Evolutionary conservation across 106 monocot genomes (phyloP).

Genomic region (Dendrobium chrysotoxum): DNA sequence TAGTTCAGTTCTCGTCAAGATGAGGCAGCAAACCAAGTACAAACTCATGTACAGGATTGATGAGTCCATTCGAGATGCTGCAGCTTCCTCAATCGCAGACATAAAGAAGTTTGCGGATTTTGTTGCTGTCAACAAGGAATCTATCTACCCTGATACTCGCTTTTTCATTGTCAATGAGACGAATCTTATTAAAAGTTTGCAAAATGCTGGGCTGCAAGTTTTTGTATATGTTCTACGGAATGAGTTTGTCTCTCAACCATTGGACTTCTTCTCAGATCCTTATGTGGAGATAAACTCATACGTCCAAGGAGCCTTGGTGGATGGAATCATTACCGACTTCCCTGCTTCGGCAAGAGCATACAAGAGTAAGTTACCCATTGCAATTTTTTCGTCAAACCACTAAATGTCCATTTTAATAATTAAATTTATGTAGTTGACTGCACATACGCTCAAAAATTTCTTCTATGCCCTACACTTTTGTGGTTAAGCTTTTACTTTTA

Average conservation of each 20-base stretch:
- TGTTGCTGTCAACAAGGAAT: constrained; percentile 45
- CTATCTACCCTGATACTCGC: constrained; percentile 27
- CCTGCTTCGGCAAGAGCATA: constrained; percentile 49
- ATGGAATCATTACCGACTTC: constrained; percentile 74
- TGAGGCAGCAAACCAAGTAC: constrained; percentile 51
- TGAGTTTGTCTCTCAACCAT: constrained; percentile 53
- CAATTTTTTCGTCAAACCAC: too few relatives aligned
- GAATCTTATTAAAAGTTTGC: constrained; percentile 27
- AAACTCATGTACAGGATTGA: constrained; percentile 64
- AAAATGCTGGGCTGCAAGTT: constrained; percentile 41
- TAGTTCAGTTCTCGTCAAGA: constrained; percentile 47
- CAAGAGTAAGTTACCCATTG: constrained; percentile 38
- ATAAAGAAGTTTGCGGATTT: constrained; percentile 55
- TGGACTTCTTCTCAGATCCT: constrained; percentile 76
- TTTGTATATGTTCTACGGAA: constrained; percentile 54
- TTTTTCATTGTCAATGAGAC: constrained; percentile 32
- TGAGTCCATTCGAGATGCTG: constrained; percentile 33
- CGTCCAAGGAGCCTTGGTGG: constrained; percentile 22
- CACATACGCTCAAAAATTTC: too few relatives aligned
- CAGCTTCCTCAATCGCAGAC: constrained; percentile 38
- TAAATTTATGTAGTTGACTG: too few relatives aligned
- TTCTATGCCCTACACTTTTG: too few relatives aligned
- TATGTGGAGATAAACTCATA: constrained; percentile 52
- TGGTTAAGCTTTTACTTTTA: too few relatives aligned
- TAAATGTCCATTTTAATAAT: too few relatives aligned